Evolutionary conservation across 1,284 basidiomycete genomes (phyloP).

Genomic region (Trametes sp.): DNA sequence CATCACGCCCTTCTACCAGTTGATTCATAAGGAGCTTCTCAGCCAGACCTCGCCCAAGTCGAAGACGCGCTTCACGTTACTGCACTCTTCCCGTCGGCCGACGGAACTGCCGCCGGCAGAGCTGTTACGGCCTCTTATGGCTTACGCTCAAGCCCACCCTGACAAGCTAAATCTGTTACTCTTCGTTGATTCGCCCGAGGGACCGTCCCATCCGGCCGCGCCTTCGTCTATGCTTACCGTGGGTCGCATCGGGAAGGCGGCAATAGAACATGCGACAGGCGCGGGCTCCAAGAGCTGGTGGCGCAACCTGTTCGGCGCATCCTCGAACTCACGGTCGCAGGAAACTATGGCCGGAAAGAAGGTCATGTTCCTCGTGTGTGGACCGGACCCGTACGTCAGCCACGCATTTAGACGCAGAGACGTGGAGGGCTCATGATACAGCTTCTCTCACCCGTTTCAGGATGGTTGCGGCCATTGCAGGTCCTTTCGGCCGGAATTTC

Average conservation of each 20-base stretch:
- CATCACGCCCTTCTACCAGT: conserved; percentile 81
- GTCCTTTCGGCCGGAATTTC: conserved; percentile 76
- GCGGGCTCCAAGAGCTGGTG: conserved; percentile 51
- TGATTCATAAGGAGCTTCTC: conserved; percentile 53
- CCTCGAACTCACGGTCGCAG: conserved; percentile 30
- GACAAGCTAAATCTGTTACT: conserved; percentile 62
- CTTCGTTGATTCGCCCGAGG: conserved; percentile 64
- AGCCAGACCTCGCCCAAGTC: conserved; percentile 44
- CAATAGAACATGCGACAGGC: conserved; percentile 52
- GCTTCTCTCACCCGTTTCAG: conserved; percentile 46
- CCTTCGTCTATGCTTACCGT: conserved; percentile 42
- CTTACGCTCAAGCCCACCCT: conserved; percentile 56
- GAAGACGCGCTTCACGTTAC: conserved; percentile 67
- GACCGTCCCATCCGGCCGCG: conserved; percentile 35
- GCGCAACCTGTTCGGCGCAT: conserved; percentile 46
- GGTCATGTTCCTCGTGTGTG: conserved; percentile 76
- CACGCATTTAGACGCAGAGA: conserved; percentile 8
- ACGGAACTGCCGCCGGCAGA: conserved; percentile 70
- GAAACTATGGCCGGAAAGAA: conserved; percentile 42
- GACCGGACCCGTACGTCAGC: conserved; percentile 75
- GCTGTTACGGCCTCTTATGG: conserved; percentile 59
- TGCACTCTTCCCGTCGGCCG: conserved; percentile 70
- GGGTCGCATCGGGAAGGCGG: conserved; percentile 61
- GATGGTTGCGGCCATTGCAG: conserved; percentile 78
- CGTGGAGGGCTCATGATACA: conserved; percentile 14